phyloP scores from a whole-genome alignment of 139 green algal species.

The Auxenochlorella pyrenoidosa region DNA sequence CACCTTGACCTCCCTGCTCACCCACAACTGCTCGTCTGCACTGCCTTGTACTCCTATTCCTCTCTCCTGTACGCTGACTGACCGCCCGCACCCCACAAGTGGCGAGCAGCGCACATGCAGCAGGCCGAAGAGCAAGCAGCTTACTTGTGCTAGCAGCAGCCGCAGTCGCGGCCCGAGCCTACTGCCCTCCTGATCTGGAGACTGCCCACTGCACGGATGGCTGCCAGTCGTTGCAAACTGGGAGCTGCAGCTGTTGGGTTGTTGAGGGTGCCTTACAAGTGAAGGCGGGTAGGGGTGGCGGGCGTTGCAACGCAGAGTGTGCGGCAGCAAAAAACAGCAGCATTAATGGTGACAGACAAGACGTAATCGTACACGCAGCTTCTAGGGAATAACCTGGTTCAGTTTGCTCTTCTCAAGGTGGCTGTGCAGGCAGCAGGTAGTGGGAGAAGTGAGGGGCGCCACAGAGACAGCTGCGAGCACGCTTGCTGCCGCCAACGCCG shows the following conservation, averaged over 20 bases:
- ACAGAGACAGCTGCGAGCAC: background rate
- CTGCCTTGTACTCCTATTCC: too few species aligned
- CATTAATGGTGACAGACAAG: conserved; percentile 8
- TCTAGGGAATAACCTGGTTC: conserved; percentile 20
- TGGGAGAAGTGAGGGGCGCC: background rate
- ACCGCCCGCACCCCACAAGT: too few species aligned
- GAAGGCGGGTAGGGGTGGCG: background rate
- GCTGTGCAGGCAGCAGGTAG: background rate
- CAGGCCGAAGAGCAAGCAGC: too few species aligned
- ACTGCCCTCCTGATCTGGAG: too few species aligned
- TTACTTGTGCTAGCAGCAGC: background rate
- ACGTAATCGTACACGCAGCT: conserved; percentile 34
- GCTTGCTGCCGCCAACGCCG: background rate
- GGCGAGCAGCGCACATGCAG: too few species aligned
- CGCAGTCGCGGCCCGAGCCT: background rate
- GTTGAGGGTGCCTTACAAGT: background rate
- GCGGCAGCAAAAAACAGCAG: conserved; percentile 8
- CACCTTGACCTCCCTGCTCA: too few species aligned
- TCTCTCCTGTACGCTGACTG: too few species aligned
- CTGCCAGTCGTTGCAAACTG: too few species aligned
- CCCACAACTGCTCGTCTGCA: too few species aligned
- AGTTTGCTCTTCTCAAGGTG: conserved; percentile 31
- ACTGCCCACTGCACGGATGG: too few species aligned
- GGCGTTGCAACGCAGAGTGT: conserved; percentile 16
- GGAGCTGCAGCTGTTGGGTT: background rate